Evolutionary conservation across 305 asterid genomes (phyloP), one percentile per base, ranked within the genome.

Genomic region (Fraxinus latifolia): DNA sequence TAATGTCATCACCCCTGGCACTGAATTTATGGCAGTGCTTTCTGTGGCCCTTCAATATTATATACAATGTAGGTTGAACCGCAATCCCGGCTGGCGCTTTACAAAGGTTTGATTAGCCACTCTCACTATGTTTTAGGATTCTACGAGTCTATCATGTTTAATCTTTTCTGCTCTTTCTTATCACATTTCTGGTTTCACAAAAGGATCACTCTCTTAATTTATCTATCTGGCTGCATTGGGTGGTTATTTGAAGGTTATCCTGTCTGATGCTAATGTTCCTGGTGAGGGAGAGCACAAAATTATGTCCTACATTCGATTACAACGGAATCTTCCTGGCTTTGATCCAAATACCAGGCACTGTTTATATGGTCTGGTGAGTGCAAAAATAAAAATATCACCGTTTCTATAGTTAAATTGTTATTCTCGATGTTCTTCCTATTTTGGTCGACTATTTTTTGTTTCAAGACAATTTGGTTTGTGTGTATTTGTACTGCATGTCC

Each of bases 251-350:
- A 90, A 96, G 99, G 98, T 96, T 84, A 91, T 94, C 84, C 97
- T 96, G 78, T 96, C 99, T 74, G 99, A 96, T 87, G 91, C 99
- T 82, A 96, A 94, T 86, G 98, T 94, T 87, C 98, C 99, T 88
- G 99, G 99, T 27, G 99, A 96, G 91, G 99, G 99, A 47, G 99
- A 96, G 90, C 99, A 96, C 93, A 96, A 96, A 83, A 86, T 96
- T 79, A 96, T 96, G 98, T 90, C 98, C 80, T 94, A 91, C 87
- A 96, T 96, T 80, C 98, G 98, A 76, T 89, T 89, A 78, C 99
- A 96, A 42, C 97, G 99, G 78, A 93, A 93, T 84, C 89, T 96
- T 91, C 93, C 96, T 84, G 98, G 98, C 55, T 96, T 91, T 87
- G 89, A 94, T 89, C 97, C 99, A 87, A 96, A 96, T 87, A 96